These are phyloP conservation scores for Globisporangium iwayamae DNA, from an alignment of 352 stramenopile genomes.

Conservation along the genomic window DNA sequence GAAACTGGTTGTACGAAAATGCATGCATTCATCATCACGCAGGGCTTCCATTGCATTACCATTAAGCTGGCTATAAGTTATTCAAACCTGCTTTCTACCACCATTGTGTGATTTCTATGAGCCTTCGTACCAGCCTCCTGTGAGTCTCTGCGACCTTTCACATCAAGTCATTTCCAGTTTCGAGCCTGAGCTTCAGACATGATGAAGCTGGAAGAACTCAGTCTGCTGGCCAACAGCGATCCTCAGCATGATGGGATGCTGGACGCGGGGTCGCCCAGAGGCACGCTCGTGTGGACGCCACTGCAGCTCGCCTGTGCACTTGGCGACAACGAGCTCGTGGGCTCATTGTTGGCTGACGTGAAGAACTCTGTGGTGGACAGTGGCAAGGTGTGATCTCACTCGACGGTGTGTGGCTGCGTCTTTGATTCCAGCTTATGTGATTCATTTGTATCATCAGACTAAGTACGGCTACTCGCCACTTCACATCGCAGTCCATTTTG, in stretches of 20 bases:
- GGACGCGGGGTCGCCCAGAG: constrained; percentile 55
- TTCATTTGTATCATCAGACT: constrained; percentile 28
- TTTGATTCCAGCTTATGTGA: background rate
- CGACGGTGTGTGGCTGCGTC: too few relatives aligned
- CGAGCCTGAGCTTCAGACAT: background rate
- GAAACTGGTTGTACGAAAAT: background rate
- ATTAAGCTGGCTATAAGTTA: constrained; percentile 5
- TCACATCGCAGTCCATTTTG: constrained; percentile 65
- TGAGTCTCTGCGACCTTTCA: constrained; percentile 5
- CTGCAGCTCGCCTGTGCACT: constrained; percentile 76
- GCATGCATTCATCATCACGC: background rate
- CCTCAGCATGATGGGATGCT: constrained; percentile 21
- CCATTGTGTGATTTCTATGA: background rate
- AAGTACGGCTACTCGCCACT: constrained; percentile 60
- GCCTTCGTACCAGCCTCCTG: background rate
- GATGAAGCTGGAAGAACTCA: constrained; percentile 43
- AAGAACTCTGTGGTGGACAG: constrained; percentile 7
- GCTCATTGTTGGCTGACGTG: constrained; percentile 27
- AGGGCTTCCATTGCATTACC: background rate
- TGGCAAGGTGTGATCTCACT: constrained; percentile 9
- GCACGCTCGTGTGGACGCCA: constrained; percentile 61
- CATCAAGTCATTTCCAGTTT: background rate
- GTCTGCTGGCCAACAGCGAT: constrained; percentile 23
- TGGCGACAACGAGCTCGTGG: constrained; percentile 45
- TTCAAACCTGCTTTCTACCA: background rate